Evolutionary conservation across 164 flowering plant species (phyloP).

Genomic region (Kingdonia uniflora): DNA sequence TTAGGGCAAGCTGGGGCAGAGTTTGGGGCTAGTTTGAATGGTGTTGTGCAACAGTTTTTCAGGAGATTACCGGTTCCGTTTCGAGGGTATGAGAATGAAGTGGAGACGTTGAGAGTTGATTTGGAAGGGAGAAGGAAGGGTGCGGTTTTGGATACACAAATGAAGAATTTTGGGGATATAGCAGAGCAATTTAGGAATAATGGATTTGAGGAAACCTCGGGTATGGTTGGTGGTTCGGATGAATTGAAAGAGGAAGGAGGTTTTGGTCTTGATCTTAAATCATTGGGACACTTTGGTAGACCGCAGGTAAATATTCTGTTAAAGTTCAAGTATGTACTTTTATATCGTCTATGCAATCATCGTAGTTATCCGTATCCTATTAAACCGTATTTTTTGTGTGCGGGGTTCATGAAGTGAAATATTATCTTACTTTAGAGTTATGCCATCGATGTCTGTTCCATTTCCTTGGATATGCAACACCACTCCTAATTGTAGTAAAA

Average conservation of each 20-base stretch:
- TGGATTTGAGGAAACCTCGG: slow-evolving; percentile 32
- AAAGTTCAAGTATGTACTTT: too few relatives aligned
- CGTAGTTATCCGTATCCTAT: too few relatives aligned
- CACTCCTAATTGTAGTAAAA: too few relatives aligned
- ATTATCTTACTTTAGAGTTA: too few relatives aligned
- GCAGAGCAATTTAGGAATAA: slow-evolving; percentile 37
- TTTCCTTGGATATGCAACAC: too few relatives aligned
- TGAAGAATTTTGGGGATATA: slow-evolving; percentile 33
- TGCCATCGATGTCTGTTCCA: too few relatives aligned
- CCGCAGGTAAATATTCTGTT: slow-evolving; percentile 57
- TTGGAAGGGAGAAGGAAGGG: slow-evolving; percentile 21
- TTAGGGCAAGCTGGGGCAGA: slow-evolving; percentile 90
- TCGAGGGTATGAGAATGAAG: slow-evolving; percentile 35
- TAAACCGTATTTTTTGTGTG: too few relatives aligned
- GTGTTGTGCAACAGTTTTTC: slow-evolving; percentile 70
- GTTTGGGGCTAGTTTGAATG: slow-evolving; percentile 69
- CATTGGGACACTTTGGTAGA: slow-evolving; percentile 29
- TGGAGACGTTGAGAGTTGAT: slow-evolving; percentile 20
- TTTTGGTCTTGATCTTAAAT: slow-evolving; percentile 31
- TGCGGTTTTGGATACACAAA: slow-evolving; percentile 16
- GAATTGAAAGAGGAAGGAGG: slow-evolving; percentile 36
- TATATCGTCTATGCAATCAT: too few relatives aligned
- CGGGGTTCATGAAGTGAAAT: too few relatives aligned
- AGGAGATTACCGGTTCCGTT: slow-evolving; percentile 62
- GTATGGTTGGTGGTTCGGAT: slow-evolving; percentile 14